Evolutionary conservation across 768 basidiomycete species (phyloP).

Genomic region (Mycena pura): DNA sequence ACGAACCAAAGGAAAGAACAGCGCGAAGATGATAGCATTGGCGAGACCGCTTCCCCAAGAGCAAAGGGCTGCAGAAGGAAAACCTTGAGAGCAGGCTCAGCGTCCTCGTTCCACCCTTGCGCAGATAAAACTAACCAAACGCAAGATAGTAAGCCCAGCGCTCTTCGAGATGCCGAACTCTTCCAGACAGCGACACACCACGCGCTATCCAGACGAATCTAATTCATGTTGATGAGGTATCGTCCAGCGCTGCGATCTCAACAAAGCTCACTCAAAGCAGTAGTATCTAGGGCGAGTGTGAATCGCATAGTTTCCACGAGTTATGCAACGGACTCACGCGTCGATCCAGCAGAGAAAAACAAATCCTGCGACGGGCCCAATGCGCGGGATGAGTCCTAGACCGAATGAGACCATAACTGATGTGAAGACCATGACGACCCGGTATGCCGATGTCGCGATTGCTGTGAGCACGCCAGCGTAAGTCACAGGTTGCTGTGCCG

Average conservation of each 20-base stretch:
- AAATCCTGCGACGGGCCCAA: slow-evolving; percentile 68
- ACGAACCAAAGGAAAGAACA: slow-evolving; percentile 89
- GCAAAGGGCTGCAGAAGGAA: slow-evolving; percentile 77
- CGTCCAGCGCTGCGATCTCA: background rate
- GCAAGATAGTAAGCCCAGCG: slow-evolving; percentile 90
- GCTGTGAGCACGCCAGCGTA: slow-evolving; percentile 76
- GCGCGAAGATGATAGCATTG: slow-evolving; percentile 83
- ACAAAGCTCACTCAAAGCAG: slow-evolving; percentile 77
- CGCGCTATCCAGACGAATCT: slow-evolving; percentile 84
- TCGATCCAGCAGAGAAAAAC: slow-evolving; percentile 87
- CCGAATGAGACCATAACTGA: slow-evolving; percentile 73
- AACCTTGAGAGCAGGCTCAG: slow-evolving; percentile 49
- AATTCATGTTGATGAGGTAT: slow-evolving; percentile 23
- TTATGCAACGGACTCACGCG: slow-evolving; percentile 61
- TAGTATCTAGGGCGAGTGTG: slow-evolving; percentile 65
- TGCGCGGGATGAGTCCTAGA: slow-evolving; percentile 66
- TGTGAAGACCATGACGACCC: slow-evolving; percentile 81
- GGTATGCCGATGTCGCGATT: slow-evolving; percentile 82
- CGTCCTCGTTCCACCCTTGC: background rate
- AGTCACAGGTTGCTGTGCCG: slow-evolving; percentile 58
- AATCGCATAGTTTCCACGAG: background rate
- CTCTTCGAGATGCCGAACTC: slow-evolving; percentile 82
- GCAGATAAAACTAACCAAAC: slow-evolving; percentile 57
- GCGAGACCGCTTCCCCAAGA: slow-evolving; percentile 76
- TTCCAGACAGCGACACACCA: slow-evolving; percentile 68